phyloP scores from a whole-genome alignment of 164 flowering plant genomes.

The Euptelea pleiosperma region DNA sequence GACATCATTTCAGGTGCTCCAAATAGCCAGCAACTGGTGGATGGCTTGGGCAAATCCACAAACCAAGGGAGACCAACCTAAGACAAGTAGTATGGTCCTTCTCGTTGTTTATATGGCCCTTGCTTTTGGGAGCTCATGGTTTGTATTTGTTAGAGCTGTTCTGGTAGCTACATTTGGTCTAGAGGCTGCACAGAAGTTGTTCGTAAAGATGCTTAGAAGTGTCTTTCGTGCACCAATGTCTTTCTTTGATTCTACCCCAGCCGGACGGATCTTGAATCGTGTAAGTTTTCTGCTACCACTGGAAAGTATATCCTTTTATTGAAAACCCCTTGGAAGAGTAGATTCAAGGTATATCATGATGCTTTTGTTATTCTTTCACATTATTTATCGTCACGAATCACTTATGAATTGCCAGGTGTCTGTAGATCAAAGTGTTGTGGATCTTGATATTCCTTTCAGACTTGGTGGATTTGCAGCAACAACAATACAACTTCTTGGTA shows the following conservation, averaged over 20 bases:
- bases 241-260: slow-evolving; percentile 95
- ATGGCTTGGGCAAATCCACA: slow-evolving; percentile 99
- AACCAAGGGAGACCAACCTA: slow-evolving; percentile 73
- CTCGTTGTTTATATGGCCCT: slow-evolving; percentile 90
- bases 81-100: slow-evolving; percentile 63
- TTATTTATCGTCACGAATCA: slow-evolving; percentile 10
- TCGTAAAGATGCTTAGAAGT: slow-evolving; percentile 75
- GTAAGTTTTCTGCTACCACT: slow-evolving; percentile 48
- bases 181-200: slow-evolving; percentile 89
- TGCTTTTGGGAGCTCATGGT: slow-evolving; percentile 97
- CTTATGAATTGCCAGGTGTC: slow-evolving; percentile 65
- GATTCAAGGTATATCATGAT: neutral
- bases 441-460: slow-evolving; percentile 98
- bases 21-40: slow-evolving; percentile 98
- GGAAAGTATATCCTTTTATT: slow-evolving; percentile 3
- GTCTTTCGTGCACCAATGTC: slow-evolving; percentile 96
- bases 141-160: slow-evolving; percentile 87
- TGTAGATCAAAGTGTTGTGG: slow-evolving; percentile 98
- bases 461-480: slow-evolving; percentile 99
- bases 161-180: slow-evolving; percentile 96
- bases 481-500: slow-evolving; percentile 93
- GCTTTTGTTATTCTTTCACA: slow-evolving; percentile 5
- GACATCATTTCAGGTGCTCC: slow-evolving; percentile 80
- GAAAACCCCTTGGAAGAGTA: slow-evolving; percentile 1
- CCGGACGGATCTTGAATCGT: slow-evolving; percentile 94